Conservation (phyloP, 768 basidiomycete genomes). For the Pisolithus orientalis region DNA sequence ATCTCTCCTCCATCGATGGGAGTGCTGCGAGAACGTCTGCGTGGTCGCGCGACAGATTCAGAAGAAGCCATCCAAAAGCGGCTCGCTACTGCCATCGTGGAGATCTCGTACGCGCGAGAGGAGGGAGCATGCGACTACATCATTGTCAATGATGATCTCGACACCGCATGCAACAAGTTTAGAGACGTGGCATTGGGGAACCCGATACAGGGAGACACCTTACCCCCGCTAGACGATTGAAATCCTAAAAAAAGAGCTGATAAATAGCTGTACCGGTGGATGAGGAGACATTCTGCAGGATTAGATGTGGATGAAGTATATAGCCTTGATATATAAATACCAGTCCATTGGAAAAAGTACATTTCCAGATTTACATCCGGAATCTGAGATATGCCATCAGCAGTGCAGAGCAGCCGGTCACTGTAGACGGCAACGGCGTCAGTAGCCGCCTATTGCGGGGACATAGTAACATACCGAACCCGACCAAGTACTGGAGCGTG, state of each 20-base stretch:
- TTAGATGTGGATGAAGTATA: neutral
- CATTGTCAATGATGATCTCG: conserved; percentile 87
- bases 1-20: conserved; percentile 81
- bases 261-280: neutral
- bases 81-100: conserved; percentile 68
- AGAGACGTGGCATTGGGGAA: conserved; percentile 73
- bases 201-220: conserved; percentile 46
- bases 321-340: no score
- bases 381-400: conserved; percentile 87
- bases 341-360: neutral
- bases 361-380: conserved; percentile 26
- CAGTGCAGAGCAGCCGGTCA: conserved; percentile 80
- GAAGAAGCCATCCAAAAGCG: conserved; percentile 67
- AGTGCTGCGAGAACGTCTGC: conserved; percentile 64
- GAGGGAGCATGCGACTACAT: conserved; percentile 71
- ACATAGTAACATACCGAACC: conserved; percentile 56
- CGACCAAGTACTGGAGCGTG: conserved; percentile 81
- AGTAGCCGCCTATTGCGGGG: conserved; percentile 1
- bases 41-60: conserved; percentile 78
- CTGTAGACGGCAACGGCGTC: conserved; percentile 31
- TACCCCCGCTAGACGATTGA: conserved; percentile 63
- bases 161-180: conserved; percentile 75
- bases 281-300: neutral
- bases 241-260: neutral
- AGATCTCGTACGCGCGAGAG: conserved; percentile 80